Base-by-base conservation (phyloP, 2,329 filamentous ascomycete genomes). In the Alternaria brassicicola region DNA sequence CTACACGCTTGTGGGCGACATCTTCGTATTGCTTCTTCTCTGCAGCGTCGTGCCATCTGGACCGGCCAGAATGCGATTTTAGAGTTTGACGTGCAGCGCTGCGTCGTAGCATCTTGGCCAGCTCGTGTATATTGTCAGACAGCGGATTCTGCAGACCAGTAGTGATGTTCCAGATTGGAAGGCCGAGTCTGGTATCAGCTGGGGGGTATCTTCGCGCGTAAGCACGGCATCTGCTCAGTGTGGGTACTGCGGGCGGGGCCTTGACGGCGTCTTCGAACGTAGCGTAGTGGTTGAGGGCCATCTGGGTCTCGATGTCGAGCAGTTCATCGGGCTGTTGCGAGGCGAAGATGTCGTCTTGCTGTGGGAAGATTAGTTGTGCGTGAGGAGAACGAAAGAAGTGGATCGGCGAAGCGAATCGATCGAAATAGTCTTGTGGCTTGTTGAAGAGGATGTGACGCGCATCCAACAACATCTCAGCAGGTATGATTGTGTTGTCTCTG, bases 371-470 rank as follows among this genome's bases (percentile, higher is more conserved):
- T 19, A 76, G 55, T 19, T 72, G 63, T 13, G 65, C 71, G 35
- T 71, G 69, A 6, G 81, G 73, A 1, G 81, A 81, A 47, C 82
- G 80, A 59, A 84, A 83, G 71, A 83, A 83, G 41, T 82, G 76
- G 3, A 81, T 72, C 3, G 82, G 81, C 6, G 81, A 83, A 1
- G 80, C 81, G 62, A 84, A 84, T 3, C 80, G 78, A 63, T 84
- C 82, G 55, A 82, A 82, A 57, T 77, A 82, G 50, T 79, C 68
- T 38, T 78, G 77, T 10, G 78, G 73, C 42, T 73, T 78, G 9
- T 67, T 63, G 64, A 84, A 84, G 1, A 82, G 62, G 1, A 65
- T 48, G 15, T 73, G 66, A 48, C 81, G 72, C 23, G 78, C 68
- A 17, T 63, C 64, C 17, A 72, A 65, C 10, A 81, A 61, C 7